Base-by-base conservation (phyloP, 2,329 filamentous ascomycete genomes). In the Cadophora sp. region DNA sequence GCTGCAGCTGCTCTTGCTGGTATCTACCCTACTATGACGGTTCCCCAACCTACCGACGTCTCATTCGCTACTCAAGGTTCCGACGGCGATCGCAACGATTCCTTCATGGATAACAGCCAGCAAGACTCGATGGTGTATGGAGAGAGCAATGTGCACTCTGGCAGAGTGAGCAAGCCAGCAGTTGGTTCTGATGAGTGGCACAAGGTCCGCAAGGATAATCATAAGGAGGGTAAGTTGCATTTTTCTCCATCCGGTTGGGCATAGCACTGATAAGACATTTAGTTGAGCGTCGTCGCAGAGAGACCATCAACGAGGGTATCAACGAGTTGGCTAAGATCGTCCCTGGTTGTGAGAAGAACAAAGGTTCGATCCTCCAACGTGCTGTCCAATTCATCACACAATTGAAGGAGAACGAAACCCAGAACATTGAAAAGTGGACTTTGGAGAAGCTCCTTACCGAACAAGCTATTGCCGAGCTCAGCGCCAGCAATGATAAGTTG, bases 121-220 rank as follows among this genome's bases (percentile, higher is more conserved):
- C 72, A 75, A 66, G 69, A 70, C 24, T 72, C 74, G 50, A 68
- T 76, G 53, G 75, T 72, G 65, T 78, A 75, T 78, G 81, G 74
- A 79, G 81, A 75, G 75, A 67, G 79, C 80, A 51, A 83, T 55
- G 81, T 85, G 37, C 72, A 73, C 31, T 67, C 68, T 65, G 73
- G 73, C 22, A 66, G 75, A 69, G 62, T 69, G 31, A 81, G 86
- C 67, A 98, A 97, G 80, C 94, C 94, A 8, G 88, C 91, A 7
- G 96, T 98, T n/a, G 96, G 96, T 2, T 96, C 94, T 1, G 93
- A 97, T 64, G 95, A 98, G 80, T 99, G 96, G 96, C 96, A 99
- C 80, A 97, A 97, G 79, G 90, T 97, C 76, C 89, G 96, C 70
- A 96, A 97, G 79, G 95, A 98, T 77, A 99, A 98, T 73, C 96